These are phyloP conservation scores for Anacardium occidentale DNA, from an alignment of 345 rosid species.

Conservation along the genomic window DNA sequence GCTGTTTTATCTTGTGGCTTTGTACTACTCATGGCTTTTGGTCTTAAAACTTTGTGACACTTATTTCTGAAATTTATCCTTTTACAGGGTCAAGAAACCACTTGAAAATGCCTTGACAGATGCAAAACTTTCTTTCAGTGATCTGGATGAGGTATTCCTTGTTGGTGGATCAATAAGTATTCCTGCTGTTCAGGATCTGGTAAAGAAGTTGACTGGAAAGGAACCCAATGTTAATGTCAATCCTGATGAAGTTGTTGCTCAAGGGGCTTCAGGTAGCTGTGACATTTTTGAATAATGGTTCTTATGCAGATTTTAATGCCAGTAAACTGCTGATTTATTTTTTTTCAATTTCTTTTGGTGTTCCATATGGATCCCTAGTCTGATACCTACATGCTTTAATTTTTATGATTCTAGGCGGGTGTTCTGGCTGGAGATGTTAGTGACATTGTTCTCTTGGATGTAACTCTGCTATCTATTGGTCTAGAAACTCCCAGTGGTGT, in stretches of 20 bases:
- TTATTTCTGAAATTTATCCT: not conserved
- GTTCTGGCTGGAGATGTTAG: conserved; percentile 93
- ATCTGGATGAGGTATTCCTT: conserved; percentile 89
- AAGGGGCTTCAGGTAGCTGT: conserved; percentile 85
- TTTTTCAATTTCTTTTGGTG: not conserved
- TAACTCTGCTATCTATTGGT: conserved; percentile 80
- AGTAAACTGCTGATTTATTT: not conserved
- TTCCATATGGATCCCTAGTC: conserved; percentile 7
- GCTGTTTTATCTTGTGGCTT: not conserved
- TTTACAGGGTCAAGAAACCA: conserved; percentile 68
- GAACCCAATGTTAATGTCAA: conserved; percentile 94
- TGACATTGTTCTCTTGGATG: conserved; percentile 86
- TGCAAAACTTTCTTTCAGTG: conserved; percentile 61
- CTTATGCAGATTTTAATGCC: not conserved
- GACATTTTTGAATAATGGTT: not conserved
- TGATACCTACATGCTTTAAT: conserved; percentile 32
- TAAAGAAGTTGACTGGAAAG: conserved; percentile 79
- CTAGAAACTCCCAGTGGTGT: conserved; percentile 93
- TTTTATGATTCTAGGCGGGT: conserved; percentile 62
- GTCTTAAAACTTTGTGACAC: not conserved
- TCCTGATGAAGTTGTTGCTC: conserved; percentile 94
- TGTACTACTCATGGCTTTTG: not conserved
- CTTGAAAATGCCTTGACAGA: conserved; percentile 83
- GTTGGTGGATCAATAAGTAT: conserved; percentile 97
- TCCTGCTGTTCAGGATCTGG: conserved; percentile 78